Evolutionary conservation across 2,329 filamentous ascomycete species (phyloP), one percentile per base, ranked within the genome.

Genomic region (Alternaria arbusti): DNA sequence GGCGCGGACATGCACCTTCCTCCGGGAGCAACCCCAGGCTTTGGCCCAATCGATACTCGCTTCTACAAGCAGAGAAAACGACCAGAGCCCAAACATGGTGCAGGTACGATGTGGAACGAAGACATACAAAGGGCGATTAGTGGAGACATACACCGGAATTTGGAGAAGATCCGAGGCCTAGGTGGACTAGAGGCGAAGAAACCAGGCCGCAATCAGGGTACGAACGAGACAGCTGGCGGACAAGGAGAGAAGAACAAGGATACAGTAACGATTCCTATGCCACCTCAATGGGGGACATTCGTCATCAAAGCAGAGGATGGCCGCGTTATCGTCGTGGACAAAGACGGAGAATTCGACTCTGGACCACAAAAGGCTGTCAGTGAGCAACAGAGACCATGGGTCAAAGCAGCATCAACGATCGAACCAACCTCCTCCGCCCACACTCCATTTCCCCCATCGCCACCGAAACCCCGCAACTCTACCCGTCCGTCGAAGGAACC

Each of bases 261-360:
- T 3, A 59, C 63, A 1, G 67, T 77, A 20, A 54, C 25, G 10
- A 57, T 79, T 1, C 54, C 40, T 10, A 40, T 70, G 47, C 73
- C 72, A n/a, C 17, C 44, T 26, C 54, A 46, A 32, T 74, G 68
- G 69, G 73, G 70, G 0, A 67, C 59, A 0, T 76, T 76, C 50
- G 58, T 79, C 6, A 74, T 78, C 32, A 67, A 68, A 40, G 63
- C 51, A 1, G 60, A 69, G 1, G 64, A 74, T 51, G 74, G 74
- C n/a, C 32, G 72, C 22, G 71, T 78, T 6, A 59, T 76, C 20
- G 54, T 78, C 13, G 66, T 78, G n/a, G 75, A 72, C 30, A 44
- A 58, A 10, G 63, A 71, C 12, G 74, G 70, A 1, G 74, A 72
- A 46, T 75, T 67, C 57, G 75, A 78, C 52, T 74, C 73, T 25